Conservation (phyloP, 768 basidiomycete genomes). For the Rhodotorula taiwanensis region DNA sequence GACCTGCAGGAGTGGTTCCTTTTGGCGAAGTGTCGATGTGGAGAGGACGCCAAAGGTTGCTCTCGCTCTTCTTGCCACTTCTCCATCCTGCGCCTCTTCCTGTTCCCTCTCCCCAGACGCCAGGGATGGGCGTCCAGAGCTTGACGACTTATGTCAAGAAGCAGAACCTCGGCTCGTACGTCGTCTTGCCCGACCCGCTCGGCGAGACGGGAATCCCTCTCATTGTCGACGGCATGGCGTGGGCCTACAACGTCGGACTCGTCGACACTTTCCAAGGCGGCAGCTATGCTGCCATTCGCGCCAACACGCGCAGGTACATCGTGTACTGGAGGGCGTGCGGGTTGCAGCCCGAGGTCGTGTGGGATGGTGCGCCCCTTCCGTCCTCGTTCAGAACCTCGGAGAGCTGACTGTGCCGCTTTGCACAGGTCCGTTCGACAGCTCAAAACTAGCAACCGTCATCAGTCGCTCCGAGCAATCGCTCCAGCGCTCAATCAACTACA, state of each 20-base stretch:
- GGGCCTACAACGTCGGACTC: conserved; percentile 21
- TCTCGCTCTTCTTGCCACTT: no score
- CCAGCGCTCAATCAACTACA: conserved; percentile 21
- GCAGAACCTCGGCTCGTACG: background rate
- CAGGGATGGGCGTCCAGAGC: conserved; percentile 26
- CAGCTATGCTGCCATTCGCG: conserved; percentile 2
- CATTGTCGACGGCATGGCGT: conserved; percentile 23
- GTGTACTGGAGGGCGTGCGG: conserved; percentile 22
- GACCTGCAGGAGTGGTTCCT: no score
- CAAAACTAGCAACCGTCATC: conserved; percentile 29
- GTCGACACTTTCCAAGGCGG: conserved; percentile 23
- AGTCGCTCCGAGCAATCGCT: conserved; percentile 18
- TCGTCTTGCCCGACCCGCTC: background rate
- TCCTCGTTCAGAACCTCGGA: no score
- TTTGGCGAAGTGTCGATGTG: no score
- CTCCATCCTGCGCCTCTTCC: no score
- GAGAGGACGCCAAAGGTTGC: no score
- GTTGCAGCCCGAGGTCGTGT: conserved; percentile 27
- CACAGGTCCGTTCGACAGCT: conserved; percentile 22
- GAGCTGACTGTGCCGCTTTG: background rate
- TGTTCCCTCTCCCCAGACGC: background rate
- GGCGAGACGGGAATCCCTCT: background rate
- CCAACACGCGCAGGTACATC: conserved; percentile 3
- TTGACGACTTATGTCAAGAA: conserved; percentile 25
- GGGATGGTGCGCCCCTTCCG: conserved; percentile 10